Base-by-base conservation (phyloP, 192 early-diverging fungal species). In the Thamnidium elegans region DNA sequence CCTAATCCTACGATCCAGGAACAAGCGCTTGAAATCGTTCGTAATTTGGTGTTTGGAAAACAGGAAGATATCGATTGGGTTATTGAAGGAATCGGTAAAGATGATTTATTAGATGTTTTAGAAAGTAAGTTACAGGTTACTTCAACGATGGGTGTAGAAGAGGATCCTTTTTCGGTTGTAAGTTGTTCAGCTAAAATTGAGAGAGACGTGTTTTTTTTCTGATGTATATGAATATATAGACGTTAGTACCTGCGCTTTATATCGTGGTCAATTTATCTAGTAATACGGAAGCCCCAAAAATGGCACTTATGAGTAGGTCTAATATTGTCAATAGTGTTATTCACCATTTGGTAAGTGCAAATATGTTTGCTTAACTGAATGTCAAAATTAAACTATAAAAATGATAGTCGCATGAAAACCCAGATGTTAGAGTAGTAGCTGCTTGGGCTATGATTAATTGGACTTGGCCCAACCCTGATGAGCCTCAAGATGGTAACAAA, bases 381-480 rank as follows among this genome's bases (percentile, higher is more conserved):
- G 34, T 23, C 5, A 20, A 50, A 26, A 26, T 26, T 26, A 26
- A 26, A 26, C 26, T 26, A 26, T 26, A 26, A 26, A 26, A 26
- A 26, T 26, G 26, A 30, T 46, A 86, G 84, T 55, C 63, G 1
- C 87, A 92, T 64, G 72, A 80, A 0, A 80, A 78, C 30, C 63
- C 83, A 15, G 51, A 75, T 17, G 80, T 92, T 34, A 85, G 89
- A 3, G 66, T 88, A 2, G 88, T 80, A 3, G 79, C 88, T 11
- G 71, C 83, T 17, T 94, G 88, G 89, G 82, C 80, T 65, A 72
- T 91, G 26, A 89, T 91, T 47, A 94, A 92, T 69, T 67, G 90
- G 50, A 88, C 88, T 10, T 90, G 87, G 80, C 68, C 71, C 3
- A 86, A 91, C 17, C 84, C 87, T 20, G 73, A 75, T 13, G 71